A percentile compares a stretch with the other conserved stretches of the same genome.
phyloP scores from a whole-genome alignment of 257 asterid genomes.

The Forsythia viridissima region DNA sequence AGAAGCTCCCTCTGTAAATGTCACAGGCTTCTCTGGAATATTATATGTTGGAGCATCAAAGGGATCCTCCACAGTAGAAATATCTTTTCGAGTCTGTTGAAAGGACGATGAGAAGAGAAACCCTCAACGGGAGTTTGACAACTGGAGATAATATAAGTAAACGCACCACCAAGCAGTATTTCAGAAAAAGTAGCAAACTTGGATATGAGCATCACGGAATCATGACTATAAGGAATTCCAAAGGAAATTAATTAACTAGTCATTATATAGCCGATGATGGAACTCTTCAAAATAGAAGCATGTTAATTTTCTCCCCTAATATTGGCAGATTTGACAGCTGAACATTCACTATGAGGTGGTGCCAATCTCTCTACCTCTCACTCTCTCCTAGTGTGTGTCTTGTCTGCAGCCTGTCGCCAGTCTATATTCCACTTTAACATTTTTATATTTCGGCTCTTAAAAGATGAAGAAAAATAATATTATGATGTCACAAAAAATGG shows the following conservation, averaged over 20 bases:
- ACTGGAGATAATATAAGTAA: neutral
- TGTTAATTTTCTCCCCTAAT: neutral
- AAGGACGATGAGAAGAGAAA: constrained; percentile 13
- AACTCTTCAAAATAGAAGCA: neutral
- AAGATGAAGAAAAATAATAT: too few relatives aligned
- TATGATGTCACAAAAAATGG: too few relatives aligned
- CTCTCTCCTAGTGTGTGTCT: too few relatives aligned
- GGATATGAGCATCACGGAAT: too few relatives aligned
- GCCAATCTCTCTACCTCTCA: too few relatives aligned
- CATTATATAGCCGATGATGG: neutral
- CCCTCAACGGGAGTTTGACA: neutral
- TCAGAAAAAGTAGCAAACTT: too few relatives aligned
- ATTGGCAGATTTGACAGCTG: neutral
- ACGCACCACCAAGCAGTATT: too few relatives aligned
- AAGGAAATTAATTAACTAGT: constrained; percentile 3
- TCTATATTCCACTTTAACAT: too few relatives aligned
- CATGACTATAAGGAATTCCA: neutral
- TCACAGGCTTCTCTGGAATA: constrained; percentile 93
- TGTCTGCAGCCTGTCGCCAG: too few relatives aligned
- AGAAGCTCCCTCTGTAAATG: constrained; percentile 94
- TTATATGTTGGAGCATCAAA: constrained; percentile 92
- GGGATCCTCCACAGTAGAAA: constrained; percentile 77
- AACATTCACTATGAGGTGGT: too few relatives aligned
- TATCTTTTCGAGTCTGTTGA: constrained; percentile 64
- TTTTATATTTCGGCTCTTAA: too few relatives aligned